Conservation (phyloP, 176 grass and related monocot genomes). For the Eremochloa ophiuroides region DNA sequence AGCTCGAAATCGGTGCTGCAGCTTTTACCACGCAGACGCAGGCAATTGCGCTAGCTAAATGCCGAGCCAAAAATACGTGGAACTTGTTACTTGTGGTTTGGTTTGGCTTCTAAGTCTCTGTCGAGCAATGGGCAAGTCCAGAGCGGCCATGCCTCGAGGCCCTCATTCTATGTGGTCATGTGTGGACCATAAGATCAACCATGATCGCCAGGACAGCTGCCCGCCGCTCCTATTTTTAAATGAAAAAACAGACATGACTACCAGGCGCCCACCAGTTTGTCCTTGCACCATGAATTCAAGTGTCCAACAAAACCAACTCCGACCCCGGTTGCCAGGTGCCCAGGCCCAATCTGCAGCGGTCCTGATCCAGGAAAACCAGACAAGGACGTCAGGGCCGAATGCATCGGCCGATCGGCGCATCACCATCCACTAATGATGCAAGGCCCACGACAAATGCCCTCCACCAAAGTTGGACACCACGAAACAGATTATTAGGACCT, state of each 20-base stretch:
- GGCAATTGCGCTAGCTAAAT: background rate
- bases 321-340: background rate
- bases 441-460: background rate
- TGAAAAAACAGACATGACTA: background rate
- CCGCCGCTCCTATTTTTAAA: too few species aligned
- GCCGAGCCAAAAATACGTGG: background rate
- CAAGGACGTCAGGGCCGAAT: background rate
- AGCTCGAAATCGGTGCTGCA: background rate
- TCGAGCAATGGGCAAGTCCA: background rate
- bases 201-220: background rate
- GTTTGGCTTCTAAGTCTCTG: background rate
- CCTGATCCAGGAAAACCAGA: background rate
- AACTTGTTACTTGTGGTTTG: background rate
- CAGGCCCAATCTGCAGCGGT: too few species aligned
- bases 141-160: background rate
- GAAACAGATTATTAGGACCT: too few species aligned
- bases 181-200: background rate
- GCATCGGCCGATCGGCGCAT: background rate
- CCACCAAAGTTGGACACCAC: background rate
- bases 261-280: background rate
- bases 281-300: background rate
- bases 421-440: too few species aligned
- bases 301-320: background rate
- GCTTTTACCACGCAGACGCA: background rate
- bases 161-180: background rate